Evolutionary conservation across 1,284 basidiomycete genomes (phyloP).

Genomic region (Tylopilus sp.): DNA sequence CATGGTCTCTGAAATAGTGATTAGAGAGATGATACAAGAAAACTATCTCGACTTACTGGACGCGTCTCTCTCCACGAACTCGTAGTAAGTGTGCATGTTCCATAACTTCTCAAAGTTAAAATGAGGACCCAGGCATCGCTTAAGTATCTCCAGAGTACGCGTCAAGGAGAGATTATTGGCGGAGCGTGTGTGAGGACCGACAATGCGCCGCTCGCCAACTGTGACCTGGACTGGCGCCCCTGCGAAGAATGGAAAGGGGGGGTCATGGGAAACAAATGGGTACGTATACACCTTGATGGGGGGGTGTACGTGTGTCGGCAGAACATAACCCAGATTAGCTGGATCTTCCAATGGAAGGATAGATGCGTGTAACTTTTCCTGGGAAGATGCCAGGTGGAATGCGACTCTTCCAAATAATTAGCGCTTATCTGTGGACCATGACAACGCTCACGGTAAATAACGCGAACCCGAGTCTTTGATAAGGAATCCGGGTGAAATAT

Average conservation of each 20-base stretch:
- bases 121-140: constrained; percentile 40
- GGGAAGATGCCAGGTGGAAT: constrained; percentile 40
- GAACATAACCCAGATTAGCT: constrained; percentile 23
- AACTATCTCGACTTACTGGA: constrained; percentile 31
- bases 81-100: constrained; percentile 45
- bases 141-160: constrained; percentile 39
- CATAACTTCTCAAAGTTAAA: constrained; percentile 44
- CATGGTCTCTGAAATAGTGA: constrained; percentile 38
- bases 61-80: constrained; percentile 42
- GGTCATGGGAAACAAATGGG: constrained; percentile 35
- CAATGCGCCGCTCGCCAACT: constrained; percentile 21
- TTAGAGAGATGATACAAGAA: background rate
- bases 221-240: constrained; percentile 34
- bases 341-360: constrained; percentile 31
- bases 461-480: constrained; percentile 24
- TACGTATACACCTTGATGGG: constrained; percentile 38
- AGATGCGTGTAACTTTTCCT: constrained; percentile 38
- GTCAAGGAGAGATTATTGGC: constrained; percentile 43
- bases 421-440: background rate
- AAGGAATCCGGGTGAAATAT: constrained; percentile 30
- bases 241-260: constrained; percentile 40
- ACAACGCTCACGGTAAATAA: constrained; percentile 31
- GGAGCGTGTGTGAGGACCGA: constrained; percentile 38
- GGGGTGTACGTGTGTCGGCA: constrained; percentile 29
- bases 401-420: constrained; percentile 28